Base-by-base conservation (phyloP, 768 basidiomycete genomes). In the Hemileccinum impolitum region DNA sequence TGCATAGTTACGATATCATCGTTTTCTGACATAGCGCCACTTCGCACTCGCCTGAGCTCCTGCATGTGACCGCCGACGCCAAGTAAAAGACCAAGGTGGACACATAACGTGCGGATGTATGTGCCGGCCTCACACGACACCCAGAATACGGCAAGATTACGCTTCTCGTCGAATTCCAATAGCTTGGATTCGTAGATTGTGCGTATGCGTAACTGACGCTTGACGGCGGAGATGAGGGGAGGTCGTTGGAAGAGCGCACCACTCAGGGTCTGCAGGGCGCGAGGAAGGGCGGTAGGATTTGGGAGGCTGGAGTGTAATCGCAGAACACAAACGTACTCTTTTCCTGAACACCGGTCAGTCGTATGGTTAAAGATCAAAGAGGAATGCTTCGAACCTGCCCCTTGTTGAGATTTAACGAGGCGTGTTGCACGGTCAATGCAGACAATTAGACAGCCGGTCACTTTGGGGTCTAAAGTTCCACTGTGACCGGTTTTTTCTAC, bases 11-110 rank as follows among this genome's bases (percentile, higher is more conserved):
- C 96, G 62, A 97, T 93, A 59, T 94, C 94, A 65, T 98, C 95
- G 65, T 91, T 94, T 74, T 99, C 96, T 42, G 88, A 90, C 81
- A 97, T 86, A 42, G 94, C 95, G 61, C 96, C 96, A 65, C 87
- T 91, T 56, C 96, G 76, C 13, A 98, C 95, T 60, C 96, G 76
- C 59, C 96, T 79, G 50, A 99, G 78, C 68, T 99, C 96, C 72
- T 99, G 95, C 96, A 99, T 99, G 70, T 99, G 96, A n/a, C 94
- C 96, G 19, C 96, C 96, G 25, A 98, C 95, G 53, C 96, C 96
- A 32, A 97, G 75, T 36, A 99, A 53, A 44, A 99, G 77, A 50
- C 96, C 96, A 46, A 99, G 74, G 71, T 99, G 96, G 13, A 99
- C 96, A 67, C 96, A 99, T 39, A 99, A 78, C 1, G 96, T 99